Conservation (phyloP, 805 yeast species). For the Debaryomyces tyrocola region DNA sequence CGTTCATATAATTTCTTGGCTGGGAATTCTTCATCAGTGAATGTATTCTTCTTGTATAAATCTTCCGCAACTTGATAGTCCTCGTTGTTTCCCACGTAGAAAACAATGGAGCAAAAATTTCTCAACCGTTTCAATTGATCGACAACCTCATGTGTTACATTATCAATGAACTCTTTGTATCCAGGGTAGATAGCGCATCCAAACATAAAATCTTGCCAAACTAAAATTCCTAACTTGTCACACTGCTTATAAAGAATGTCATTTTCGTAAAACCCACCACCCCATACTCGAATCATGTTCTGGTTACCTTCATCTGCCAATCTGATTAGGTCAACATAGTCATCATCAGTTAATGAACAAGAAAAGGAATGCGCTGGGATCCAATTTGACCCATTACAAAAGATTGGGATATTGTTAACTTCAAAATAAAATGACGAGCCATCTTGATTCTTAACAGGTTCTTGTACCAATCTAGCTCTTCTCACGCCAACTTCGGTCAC, state of each 20-base stretch:
- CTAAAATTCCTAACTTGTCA: slow-evolving; percentile 43
- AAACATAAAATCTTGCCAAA: slow-evolving; percentile 61
- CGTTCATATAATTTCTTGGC: slow-evolving; percentile 44
- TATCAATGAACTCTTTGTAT: slow-evolving; percentile 30
- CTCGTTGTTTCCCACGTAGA: slow-evolving; percentile 48
- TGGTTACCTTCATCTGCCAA: slow-evolving; percentile 40
- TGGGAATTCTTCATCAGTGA: slow-evolving; percentile 38
- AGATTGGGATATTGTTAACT: slow-evolving; percentile 41
- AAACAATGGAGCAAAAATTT: slow-evolving; percentile 37
- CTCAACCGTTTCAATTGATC: slow-evolving; percentile 43
- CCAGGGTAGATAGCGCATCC: slow-evolving; percentile 58
- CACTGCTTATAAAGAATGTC: slow-evolving; percentile 45
- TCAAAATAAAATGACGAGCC: slow-evolving; percentile 46
- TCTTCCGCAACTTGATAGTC: slow-evolving; percentile 45
- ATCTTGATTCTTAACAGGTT: slow-evolving; percentile 22
- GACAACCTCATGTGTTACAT: slow-evolving; percentile 36
- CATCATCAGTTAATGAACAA: slow-evolving; percentile 29
- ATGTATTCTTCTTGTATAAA: slow-evolving; percentile 13
- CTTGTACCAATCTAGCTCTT: slow-evolving; percentile 40
- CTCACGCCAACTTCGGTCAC: slow-evolving; percentile 39
- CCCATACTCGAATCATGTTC: slow-evolving; percentile 50
- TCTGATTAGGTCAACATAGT: slow-evolving; percentile 37
- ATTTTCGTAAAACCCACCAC: slow-evolving; percentile 48
- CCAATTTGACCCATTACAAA: slow-evolving; percentile 46
- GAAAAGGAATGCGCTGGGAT: slow-evolving; percentile 47